phyloP scores from a whole-genome alignment of 768 basidiomycete genomes.

The Pleurotus ostreatus region DNA sequence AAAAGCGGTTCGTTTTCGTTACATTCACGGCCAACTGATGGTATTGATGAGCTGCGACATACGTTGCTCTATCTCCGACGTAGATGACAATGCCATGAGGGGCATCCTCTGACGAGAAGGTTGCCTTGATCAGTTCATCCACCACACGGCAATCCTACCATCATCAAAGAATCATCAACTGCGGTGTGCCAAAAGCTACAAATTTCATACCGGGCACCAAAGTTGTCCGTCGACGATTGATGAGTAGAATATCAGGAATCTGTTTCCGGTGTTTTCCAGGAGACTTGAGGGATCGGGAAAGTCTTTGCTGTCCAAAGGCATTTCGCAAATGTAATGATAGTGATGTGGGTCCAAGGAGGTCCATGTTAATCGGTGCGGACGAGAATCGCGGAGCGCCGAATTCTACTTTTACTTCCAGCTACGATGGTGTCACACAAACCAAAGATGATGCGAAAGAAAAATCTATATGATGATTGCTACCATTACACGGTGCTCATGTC shows the following conservation, averaged over 20 bases:
- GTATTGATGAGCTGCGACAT: constrained; percentile 20
- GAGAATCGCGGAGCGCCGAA: background rate
- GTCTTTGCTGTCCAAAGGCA: constrained; percentile 48
- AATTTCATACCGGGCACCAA: constrained; percentile 68
- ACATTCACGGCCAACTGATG: no score
- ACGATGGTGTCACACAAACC: background rate
- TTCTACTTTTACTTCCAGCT: background rate
- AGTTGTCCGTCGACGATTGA: constrained; percentile 56
- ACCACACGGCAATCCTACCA: constrained; percentile 62
- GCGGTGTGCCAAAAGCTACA: background rate
- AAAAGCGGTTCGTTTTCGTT: background rate
- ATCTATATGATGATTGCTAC: background rate
- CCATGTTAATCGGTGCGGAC: no score
- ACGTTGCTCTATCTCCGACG: constrained; percentile 65
- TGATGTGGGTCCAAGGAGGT: no score
- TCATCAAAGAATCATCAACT: constrained; percentile 1
- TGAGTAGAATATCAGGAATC: constrained; percentile 67
- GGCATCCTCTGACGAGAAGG: constrained; percentile 39
- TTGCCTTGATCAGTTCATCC: constrained; percentile 47
- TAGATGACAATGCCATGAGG: constrained; percentile 62
- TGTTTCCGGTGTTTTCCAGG: constrained; percentile 38
- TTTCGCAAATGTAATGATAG: constrained; percentile 16
- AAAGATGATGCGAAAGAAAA: background rate
- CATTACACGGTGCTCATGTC: background rate
- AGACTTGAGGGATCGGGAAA: constrained; percentile 29